A percentile compares a stretch with the other conserved stretches of the same genome.
Conservation (phyloP, 192 early-diverging fungal species). For the Coemansia sp. region DNA sequence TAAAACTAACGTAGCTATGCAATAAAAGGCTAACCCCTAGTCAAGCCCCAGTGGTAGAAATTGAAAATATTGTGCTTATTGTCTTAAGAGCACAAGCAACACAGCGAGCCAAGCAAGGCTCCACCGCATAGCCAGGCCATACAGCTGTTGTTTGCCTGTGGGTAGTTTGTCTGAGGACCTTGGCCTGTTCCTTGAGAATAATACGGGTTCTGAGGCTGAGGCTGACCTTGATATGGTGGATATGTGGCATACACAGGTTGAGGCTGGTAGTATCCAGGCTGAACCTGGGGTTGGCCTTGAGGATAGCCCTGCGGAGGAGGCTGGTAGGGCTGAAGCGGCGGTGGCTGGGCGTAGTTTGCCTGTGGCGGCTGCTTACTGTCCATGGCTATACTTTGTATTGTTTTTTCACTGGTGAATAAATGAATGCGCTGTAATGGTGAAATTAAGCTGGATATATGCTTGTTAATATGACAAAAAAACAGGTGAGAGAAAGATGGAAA, state of each 20-base stretch:
- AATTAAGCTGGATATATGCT: neutral
- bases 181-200: neutral
- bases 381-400: too few species aligned
- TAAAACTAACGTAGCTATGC: too few species aligned
- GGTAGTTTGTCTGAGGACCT: neutral
- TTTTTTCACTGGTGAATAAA: too few species aligned
- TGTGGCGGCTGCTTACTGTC: too few species aligned
- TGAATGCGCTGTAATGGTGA: too few species aligned
- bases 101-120: neutral
- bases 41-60: too few species aligned
- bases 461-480: neutral
- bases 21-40: too few species aligned
- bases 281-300: neutral
- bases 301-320: too few species aligned
- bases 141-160: neutral
- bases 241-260: neutral
- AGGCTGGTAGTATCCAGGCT: neutral
- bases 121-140: neutral
- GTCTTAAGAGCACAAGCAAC: neutral
- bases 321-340: neutral
- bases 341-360: neutral
- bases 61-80: neutral
- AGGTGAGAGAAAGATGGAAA: neutral
- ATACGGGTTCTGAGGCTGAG: neutral
- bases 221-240: neutral